These are phyloP conservation scores for Populus davidiana DNA, from an alignment of 345 rosid species.

Conservation along the genomic window DNA sequence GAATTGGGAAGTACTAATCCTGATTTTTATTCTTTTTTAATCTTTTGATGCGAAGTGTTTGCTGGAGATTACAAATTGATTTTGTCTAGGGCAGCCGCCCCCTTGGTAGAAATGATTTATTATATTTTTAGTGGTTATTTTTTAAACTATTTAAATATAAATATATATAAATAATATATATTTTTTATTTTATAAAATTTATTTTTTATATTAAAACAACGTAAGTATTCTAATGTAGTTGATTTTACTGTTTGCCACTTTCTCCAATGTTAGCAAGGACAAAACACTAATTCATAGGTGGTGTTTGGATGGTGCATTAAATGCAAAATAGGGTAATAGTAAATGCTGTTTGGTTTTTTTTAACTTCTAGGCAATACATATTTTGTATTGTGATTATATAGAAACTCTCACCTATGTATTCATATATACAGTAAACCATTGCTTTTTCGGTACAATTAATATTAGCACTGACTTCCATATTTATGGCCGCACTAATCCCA, in stretches of 20 bases:
- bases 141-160: too few species aligned
- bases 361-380: not conserved
- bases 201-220: too few species aligned
- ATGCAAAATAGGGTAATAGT: constrained; percentile 4
- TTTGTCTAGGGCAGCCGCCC: not conserved
- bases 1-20: constrained; percentile 15
- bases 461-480: too few species aligned
- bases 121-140: too few species aligned
- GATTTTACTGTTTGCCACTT: constrained; percentile 1
- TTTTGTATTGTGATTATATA: not conserved
- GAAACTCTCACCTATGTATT: not conserved
- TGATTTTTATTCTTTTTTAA: not conserved
- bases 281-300: constrained; percentile 24
- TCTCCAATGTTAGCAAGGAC: not conserved
- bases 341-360: not conserved
- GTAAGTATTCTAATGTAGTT: constrained; percentile 1
- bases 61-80: constrained; percentile 4
- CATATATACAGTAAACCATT: too few species aligned
- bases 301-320: constrained; percentile 20
- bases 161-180: too few species aligned
- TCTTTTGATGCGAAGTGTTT: constrained; percentile 6
- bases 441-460: too few species aligned
- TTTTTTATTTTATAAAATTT: too few species aligned
- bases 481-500: too few species aligned
- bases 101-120: not conserved